phyloP scores from a whole-genome alignment of 2,329 filamentous ascomycete species.

The Grosmannia clavigera region DNA sequence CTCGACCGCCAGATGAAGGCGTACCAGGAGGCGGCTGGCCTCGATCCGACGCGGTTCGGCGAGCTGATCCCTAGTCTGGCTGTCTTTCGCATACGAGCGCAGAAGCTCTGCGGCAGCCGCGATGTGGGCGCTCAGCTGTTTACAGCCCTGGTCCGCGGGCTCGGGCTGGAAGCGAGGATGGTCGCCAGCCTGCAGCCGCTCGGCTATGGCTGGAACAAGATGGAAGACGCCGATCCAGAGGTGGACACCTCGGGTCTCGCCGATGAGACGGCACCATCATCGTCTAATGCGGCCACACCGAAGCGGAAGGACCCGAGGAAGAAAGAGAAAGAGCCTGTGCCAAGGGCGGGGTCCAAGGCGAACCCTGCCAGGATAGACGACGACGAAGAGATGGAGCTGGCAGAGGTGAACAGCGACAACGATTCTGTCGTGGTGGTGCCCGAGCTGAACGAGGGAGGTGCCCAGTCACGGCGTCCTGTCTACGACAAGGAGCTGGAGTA shows the following conservation, averaged over 20 bases:
- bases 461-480: conserved; percentile 3
- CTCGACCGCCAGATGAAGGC: conserved; percentile 63
- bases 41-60: conserved; percentile 48
- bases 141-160: conserved; percentile 65
- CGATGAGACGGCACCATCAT: background rate
- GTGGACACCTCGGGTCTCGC: conserved; percentile 20
- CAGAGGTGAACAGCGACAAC: conserved; percentile 42
- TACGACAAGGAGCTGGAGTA: conserved; percentile 70
- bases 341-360: background rate
- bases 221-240: conserved; percentile 58
- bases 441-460: conserved; percentile 18
- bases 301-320: background rate
- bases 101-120: conserved; percentile 63
- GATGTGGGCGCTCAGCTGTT: conserved; percentile 86
- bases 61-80: conserved; percentile 58
- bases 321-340: background rate
- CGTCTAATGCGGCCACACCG: background rate
- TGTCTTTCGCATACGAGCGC: conserved; percentile 57
- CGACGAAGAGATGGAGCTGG: conserved; percentile 33
- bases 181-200: conserved; percentile 74
- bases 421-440: conserved; percentile 47
- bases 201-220: conserved; percentile 83
- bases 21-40: conserved; percentile 32
- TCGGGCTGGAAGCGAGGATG: conserved; percentile 74
- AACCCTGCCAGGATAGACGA: background rate